phyloP scores from a whole-genome alignment of 2,329 filamentous ascomycete species.

The Dryadomyces sulphureus region DNA sequence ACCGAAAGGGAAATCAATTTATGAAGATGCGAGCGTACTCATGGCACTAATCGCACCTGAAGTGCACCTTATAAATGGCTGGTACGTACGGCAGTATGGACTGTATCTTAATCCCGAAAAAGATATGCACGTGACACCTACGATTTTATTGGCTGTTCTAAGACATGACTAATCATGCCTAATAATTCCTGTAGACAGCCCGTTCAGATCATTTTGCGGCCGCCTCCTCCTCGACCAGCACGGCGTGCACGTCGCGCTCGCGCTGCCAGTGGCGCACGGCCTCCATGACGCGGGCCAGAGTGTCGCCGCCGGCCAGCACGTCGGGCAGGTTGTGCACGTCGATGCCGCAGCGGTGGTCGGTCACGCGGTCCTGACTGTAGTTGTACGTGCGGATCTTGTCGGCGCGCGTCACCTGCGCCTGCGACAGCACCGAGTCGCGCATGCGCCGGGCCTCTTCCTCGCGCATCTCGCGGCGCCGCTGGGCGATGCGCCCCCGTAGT shows the following conservation, averaged over 20 bases:
- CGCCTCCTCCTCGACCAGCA: constrained; percentile 51
- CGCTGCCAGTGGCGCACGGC: constrained; percentile 65
- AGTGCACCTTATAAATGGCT: too few relatives aligned
- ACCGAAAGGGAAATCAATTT: too few relatives aligned
- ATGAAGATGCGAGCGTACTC: too few relatives aligned
- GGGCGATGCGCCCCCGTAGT: constrained; percentile 67
- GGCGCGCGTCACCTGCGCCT: constrained; percentile 70
- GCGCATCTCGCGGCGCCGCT: constrained; percentile 62
- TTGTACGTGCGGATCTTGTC: constrained; percentile 96
- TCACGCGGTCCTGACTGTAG: constrained; percentile 59
- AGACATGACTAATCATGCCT: too few relatives aligned
- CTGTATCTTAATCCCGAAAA: too few relatives aligned
- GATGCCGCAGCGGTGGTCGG: constrained; percentile 70
- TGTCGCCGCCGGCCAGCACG: constrained; percentile 60
- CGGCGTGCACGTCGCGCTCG: constrained; percentile 55
- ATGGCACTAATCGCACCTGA: too few relatives aligned
- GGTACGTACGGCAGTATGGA: too few relatives aligned
- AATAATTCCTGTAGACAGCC: too few relatives aligned
- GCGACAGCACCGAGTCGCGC: constrained; percentile 63
- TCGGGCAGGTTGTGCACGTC: constrained; percentile 69
- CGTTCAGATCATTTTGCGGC: too few relatives aligned
- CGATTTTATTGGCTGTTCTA: too few relatives aligned
- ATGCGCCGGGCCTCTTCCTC: constrained; percentile 67
- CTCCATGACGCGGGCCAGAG: constrained; percentile 60
- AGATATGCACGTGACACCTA: too few relatives aligned